Conservation (phyloP, 2,329 filamentous ascomycete species). For the Fusarium scirpi region DNA sequence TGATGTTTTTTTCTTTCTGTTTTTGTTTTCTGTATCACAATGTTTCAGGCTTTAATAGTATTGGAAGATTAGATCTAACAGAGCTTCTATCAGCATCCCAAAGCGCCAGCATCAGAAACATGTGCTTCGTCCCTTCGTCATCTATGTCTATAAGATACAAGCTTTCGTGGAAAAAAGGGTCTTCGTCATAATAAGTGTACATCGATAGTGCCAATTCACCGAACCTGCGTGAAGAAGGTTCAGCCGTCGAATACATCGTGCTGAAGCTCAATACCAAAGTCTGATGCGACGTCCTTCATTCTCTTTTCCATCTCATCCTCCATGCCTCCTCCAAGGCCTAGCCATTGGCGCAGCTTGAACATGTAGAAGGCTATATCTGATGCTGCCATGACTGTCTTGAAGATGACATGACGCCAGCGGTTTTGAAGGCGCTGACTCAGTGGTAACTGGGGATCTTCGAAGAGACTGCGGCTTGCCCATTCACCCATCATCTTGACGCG, state of each 20-base stretch:
- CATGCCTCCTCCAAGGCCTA: conserved; percentile 86
- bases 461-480: conserved; percentile 89
- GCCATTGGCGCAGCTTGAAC: conserved; percentile 79
- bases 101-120: conserved; percentile 1
- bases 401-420: conserved; percentile 83
- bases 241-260: conserved; percentile 90
- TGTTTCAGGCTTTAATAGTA: not conserved
- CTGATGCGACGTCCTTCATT: conserved; percentile 89
- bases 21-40: not conserved
- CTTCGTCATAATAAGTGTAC: conserved; percentile 24
- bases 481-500: conserved; percentile 92
- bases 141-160: conserved; percentile 33
- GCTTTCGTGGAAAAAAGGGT: conserved; percentile 1
- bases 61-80: not conserved
- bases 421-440: conserved; percentile 73
- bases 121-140: conserved; percentile 5
- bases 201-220: conserved; percentile 1
- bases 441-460: conserved; percentile 76
- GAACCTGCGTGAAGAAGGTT: not conserved
- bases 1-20: not conserved
- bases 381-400: conserved; percentile 78
- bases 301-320: conserved; percentile 92
- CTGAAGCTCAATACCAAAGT: conserved; percentile 91
- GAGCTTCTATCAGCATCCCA: conserved; percentile 12
- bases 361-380: conserved; percentile 88